phyloP scores from a whole-genome alignment of 768 basidiomycete species.

The Sporobolomyces pararoseus region DNA sequence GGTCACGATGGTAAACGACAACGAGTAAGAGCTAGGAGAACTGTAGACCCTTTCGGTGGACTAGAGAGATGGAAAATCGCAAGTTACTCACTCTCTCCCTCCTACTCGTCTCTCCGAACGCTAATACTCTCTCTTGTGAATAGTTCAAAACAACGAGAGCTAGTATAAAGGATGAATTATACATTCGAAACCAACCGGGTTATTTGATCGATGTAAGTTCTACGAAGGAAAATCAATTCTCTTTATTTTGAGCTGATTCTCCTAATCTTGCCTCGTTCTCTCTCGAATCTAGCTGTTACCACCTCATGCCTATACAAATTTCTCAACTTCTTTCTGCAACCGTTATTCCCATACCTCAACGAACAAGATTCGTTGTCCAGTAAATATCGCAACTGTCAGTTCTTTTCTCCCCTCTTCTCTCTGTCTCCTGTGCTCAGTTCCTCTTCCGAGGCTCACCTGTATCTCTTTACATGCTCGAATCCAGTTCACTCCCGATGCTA shows the following conservation, averaged over 20 bases:
- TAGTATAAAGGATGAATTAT: slow-evolving; percentile 15
- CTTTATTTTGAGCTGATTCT: no score
- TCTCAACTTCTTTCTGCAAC: slow-evolving; percentile 88
- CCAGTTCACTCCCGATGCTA: slow-evolving; percentile 99
- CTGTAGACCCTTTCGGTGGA: slow-evolving; percentile 89
- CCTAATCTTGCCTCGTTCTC: background rate
- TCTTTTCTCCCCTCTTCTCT: background rate
- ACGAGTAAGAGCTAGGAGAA: slow-evolving; percentile 62
- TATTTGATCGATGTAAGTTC: slow-evolving; percentile 75
- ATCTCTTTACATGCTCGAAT: no score
- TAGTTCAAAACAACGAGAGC: slow-evolving; percentile 29
- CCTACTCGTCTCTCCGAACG: background rate
- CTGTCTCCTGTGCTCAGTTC: no score
- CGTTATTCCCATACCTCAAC: slow-evolving; percentile 98
- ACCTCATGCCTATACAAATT: slow-evolving; percentile 84
- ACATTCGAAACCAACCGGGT: slow-evolving; percentile 68
- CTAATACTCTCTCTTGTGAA: background rate
- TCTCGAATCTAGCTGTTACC: slow-evolving; percentile 67
- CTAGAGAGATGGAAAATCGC: slow-evolving; percentile 83
- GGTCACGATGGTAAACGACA: slow-evolving; percentile 42
- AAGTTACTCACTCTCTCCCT: slow-evolving; percentile 42
- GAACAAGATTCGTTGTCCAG: slow-evolving; percentile 96
- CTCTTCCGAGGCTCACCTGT: no score
- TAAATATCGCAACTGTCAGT: slow-evolving; percentile 80
- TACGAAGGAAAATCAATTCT: no score